Base-by-base conservation (phyloP, 2,329 filamentous ascomycete species). In the Dryadomyces quercivorus region DNA sequence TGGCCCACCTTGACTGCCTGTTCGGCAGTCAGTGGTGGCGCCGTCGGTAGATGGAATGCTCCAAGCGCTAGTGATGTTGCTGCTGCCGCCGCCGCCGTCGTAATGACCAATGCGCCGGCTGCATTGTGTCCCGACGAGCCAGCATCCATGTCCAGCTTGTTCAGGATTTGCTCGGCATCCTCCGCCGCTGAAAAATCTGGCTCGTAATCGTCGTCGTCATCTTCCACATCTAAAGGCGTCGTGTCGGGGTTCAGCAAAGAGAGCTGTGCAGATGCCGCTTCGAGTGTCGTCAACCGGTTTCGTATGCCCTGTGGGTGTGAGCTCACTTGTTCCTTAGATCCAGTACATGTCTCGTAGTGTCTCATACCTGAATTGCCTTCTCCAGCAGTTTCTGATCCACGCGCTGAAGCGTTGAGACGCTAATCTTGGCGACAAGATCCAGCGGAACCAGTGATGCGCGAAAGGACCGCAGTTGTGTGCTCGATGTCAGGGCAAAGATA, bases 171-270 rank as follows among this genome's bases (percentile, higher is more conserved):
- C 63, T 90, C 86, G 1, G 81, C 81, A 60, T 88, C 83, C 66
- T 94, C 88, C 40, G 82, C 81, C 9, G 85, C 78, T 56, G 85
- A 82, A 61, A 89, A 90, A 63, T 94, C 87, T 0, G 92, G 91
- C 63, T 96, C 92, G 64, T 96, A 96, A 62, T 95, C 88, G 47
- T 63, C 67, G 60, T 95, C 91, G 45, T 95, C 90, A 9, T 85
- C 83, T 7, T 86, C 82, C 3, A 87, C 82, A 26, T 78, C 81
- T 2, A 84, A 66, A 1, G 78, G 78, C 15, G 78, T 74, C 2
- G 80, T 84, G 53, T 81, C 77, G 8, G 80, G 73, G 58, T 81
- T 80, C 31, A 80, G 58, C 7, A 68, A 69, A 1, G 71, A 67
- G n/a, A 69, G 63, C n/a, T 71, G 72, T 1, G 61, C 56, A n/a